Evolutionary conservation across 352 stramenopile genomes (phyloP), one percentile per base, ranked within the genome.

Genomic region (Globisporangium viniferum): DNA sequence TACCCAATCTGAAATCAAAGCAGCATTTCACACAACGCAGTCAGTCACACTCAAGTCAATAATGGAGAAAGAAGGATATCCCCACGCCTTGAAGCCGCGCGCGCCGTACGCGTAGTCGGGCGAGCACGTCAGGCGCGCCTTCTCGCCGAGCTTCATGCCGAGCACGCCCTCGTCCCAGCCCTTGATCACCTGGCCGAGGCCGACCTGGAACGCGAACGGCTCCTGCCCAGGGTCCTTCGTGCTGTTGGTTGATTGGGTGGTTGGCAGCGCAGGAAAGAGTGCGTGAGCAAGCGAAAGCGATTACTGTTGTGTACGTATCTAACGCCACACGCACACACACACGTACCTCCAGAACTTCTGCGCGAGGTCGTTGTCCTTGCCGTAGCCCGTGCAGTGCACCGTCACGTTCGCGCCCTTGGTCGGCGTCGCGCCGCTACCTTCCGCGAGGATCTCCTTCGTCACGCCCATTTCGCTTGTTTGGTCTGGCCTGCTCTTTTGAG

Each of bases 51-150:
- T 12, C 33, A 41, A 7, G 41, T 22, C 53, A 39, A 5, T 39
- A n/a, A n/a, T n/a, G 53, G 12, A 57, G 69, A 60, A 41, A 41
- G 69, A 82, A 88, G 81, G 82, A 91, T 91, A 91, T 90, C 96
- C 95, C 96, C 95, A 98, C 1, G 94, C 90, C 39, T 88, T 84
- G 65, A 99, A 99, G 35, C 95, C 96, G 14, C 80, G 73, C 0
- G 81, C 71, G 58, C 97, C 97, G 78, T 99, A 99, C 59, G 94
- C 95, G 80, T 98, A 98, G 81, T 99, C 94, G 20, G 94, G 92
- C 22, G 91, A 91, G 74, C 93, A 98, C 65, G 91, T 96, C 65
- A 99, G 89, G 46, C 84, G 92, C 36, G 94, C 90, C 44, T 81
- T 79, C 76, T 99, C 97, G 33, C 93, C 94, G 22, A 98, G 73